Evolutionary conservation across 129 eudicot genomes (phyloP).

Genomic region (Arctium lappa): DNA sequence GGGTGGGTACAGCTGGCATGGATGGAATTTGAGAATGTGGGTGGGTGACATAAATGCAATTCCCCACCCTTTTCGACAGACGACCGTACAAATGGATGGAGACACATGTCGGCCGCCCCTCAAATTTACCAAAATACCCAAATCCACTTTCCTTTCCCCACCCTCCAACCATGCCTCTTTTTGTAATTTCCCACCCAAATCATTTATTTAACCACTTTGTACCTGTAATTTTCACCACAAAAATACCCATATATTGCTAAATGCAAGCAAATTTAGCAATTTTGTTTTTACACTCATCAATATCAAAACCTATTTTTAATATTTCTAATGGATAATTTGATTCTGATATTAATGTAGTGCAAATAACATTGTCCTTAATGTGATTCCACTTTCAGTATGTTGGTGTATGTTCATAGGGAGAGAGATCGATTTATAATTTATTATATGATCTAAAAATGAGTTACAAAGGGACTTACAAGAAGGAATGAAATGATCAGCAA

Average conservation of each 20-base stretch:
- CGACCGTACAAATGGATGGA: neutral
- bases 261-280: too few relatives aligned
- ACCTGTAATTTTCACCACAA: neutral
- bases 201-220: neutral
- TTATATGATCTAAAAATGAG: too few relatives aligned
- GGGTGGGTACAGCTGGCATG: neutral
- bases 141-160: neutral
- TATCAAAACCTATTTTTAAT: too few relatives aligned
- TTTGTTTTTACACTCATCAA: too few relatives aligned
- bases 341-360: too few relatives aligned
- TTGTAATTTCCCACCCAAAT: neutral
- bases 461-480: too few relatives aligned
- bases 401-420: too few relatives aligned
- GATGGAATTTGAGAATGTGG: neutral
- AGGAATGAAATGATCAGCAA: too few relatives aligned
- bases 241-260: neutral
- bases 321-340: too few relatives aligned
- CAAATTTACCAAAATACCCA: neutral
- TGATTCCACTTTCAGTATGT: too few relatives aligned
- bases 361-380: too few relatives aligned
- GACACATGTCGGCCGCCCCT: neutral
- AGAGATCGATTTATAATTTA: too few relatives aligned
- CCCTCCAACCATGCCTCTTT: neutral
- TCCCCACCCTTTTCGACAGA: neutral
- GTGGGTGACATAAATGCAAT: neutral